Conservation (phyloP, 257 asterid genomes). For the Echium plantagineum region DNA sequence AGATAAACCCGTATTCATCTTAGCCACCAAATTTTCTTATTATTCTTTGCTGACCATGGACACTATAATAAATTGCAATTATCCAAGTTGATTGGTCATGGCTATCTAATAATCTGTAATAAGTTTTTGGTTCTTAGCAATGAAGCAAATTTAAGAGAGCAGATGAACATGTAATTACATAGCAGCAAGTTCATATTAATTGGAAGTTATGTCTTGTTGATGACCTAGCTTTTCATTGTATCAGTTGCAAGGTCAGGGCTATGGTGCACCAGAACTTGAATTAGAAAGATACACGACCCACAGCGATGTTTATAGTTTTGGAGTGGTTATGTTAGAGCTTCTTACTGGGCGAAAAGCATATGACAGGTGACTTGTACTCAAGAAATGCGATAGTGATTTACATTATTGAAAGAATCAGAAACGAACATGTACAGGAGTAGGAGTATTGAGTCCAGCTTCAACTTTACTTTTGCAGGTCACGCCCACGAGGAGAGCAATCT, state of each 20-base stretch:
- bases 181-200: too few relatives aligned
- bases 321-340: conserved; percentile 79
- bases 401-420: not conserved
- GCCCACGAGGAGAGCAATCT: conserved; percentile 63
- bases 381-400: not conserved
- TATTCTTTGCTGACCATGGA: too few relatives aligned
- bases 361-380: conserved; percentile 50
- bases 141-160: too few relatives aligned
- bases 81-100: too few relatives aligned
- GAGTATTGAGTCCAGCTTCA: not conserved
- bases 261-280: conserved; percentile 90
- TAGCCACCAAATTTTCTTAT: too few relatives aligned
- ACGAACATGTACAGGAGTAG: not conserved
- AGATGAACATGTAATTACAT: too few relatives aligned
- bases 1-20: too few relatives aligned
- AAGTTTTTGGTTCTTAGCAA: too few relatives aligned
- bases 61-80: too few relatives aligned
- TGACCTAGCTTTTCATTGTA: conserved; percentile 11
- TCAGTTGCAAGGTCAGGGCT: conserved; percentile 83
- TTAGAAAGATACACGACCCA: conserved; percentile 56
- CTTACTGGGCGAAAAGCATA: conserved; percentile 74
- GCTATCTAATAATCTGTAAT: too few relatives aligned
- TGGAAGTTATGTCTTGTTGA: conserved; percentile 1
- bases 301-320: conserved; percentile 92
- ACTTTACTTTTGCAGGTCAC: conserved; percentile 32